Evolutionary conservation across 163 green algal species (phyloP), one percentile per base, ranked within the genome.

Genomic region (Chlamydomonas reinhardtii): DNA sequence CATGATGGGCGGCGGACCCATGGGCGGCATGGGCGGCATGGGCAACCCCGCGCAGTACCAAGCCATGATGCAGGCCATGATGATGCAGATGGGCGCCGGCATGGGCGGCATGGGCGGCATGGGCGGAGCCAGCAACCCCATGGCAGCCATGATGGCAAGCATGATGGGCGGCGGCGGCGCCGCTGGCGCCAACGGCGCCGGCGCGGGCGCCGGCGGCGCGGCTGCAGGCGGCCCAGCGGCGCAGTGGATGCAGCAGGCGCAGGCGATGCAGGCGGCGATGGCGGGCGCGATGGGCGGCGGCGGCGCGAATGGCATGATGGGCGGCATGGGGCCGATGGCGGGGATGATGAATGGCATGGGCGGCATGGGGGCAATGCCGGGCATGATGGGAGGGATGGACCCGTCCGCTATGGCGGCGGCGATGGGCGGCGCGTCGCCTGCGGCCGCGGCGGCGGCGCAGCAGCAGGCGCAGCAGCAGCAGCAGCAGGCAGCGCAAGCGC

Each of bases 221-320:
- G 76, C 62, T 25, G 37, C 62, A 9, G 74, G 24, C 34, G 74
- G 56, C 27, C 12, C 62, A 1, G 73, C 75, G 61, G 24, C 75
- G 61, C 76, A 83, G 35, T 83, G 76, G 76, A 83, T 83, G 79
- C 79, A 85, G 69, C 79, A 85, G 79, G 70, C 70, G 22, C 31
- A 43, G 66, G 35, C 19, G 15, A 79, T 79, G 73, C 73, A 68
- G 73, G n/a, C 31, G 17, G 59, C 34, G 4, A 82, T 85, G 79
- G n/a, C 24, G n/a, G n/a, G 17, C 16, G n/a, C 48, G 71, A 87
- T 87, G 81, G 79, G 29, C 24, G 61, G 61, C 61, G 61, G 20
- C 61, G 61, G 19, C 0, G 61, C 24, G 9, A 22, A 22, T 27
- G 65, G 27, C n/a, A 66, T 84, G 64, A 34, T 34, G 65, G 65